Evolutionary conservation across 179 eudicot genomes (phyloP).

Genomic region (Silene coronaria): DNA sequence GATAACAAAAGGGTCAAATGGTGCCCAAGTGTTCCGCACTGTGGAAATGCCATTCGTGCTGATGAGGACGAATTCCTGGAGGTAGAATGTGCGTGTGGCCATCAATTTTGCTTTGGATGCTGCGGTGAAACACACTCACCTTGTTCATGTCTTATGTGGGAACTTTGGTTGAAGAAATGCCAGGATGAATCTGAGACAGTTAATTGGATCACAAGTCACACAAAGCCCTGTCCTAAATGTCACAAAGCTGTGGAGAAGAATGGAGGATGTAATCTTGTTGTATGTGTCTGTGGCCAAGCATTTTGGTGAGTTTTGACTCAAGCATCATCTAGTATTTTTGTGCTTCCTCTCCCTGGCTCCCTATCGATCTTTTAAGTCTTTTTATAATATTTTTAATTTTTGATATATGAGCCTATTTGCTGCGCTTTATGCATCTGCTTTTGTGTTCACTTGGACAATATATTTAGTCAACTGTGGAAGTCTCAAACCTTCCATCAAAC

Average conservation of each 20-base stretch:
- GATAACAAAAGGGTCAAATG: constrained; percentile 65
- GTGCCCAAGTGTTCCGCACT: constrained; percentile 79
- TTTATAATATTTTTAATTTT: neutral
- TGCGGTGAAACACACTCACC: constrained; percentile 64
- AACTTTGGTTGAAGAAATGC: constrained; percentile 57
- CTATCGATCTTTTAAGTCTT: neutral
- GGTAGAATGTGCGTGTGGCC: constrained; percentile 66
- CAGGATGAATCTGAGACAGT: constrained; percentile 56
- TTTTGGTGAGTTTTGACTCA: constrained; percentile 36
- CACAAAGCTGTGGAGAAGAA: constrained; percentile 67
- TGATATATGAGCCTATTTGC: too few relatives aligned
- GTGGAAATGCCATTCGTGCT: constrained; percentile 69
- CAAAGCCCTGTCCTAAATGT: constrained; percentile 62
- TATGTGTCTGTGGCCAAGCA: constrained; percentile 55
- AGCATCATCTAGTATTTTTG: neutral
- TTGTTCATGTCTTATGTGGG: constrained; percentile 73
- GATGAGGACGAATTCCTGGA: constrained; percentile 53
- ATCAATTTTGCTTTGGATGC: constrained; percentile 67
- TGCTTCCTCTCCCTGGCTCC: neutral
- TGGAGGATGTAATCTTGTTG: constrained; percentile 66
- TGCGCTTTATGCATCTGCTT: neutral
- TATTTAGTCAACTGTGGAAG: neutral
- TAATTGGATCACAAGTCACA: constrained; percentile 57
- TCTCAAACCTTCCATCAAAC: neutral
- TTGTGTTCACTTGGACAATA: neutral